Conservation (phyloP, 306 rosid species). For the Mimosa pudica region DNA sequence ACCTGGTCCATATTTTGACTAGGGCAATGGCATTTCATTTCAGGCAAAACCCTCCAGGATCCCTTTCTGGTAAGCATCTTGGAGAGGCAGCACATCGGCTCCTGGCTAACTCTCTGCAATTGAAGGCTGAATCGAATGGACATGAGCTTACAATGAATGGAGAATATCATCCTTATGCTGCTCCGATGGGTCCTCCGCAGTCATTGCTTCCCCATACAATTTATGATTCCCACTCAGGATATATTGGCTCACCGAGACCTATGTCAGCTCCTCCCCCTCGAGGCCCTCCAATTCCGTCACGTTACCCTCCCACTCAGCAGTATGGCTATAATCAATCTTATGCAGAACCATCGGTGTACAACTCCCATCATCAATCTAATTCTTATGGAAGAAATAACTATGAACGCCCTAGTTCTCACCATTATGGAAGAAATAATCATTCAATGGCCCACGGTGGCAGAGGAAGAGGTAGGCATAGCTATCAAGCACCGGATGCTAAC, state of each 20-base stretch:
- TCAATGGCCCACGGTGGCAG: conserved; percentile 35
- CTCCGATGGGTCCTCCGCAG: conserved; percentile 36
- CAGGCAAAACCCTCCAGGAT: conserved; percentile 71
- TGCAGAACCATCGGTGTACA: conserved; percentile 7
- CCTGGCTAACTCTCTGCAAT: conserved; percentile 59
- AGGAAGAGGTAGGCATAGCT: conserved; percentile 38
- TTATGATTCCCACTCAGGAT: conserved; percentile 43
- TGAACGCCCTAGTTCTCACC: conserved; percentile 44
- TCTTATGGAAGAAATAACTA: conserved; percentile 53
- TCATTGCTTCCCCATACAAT: conserved; percentile 36
- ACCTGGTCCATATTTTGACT: conserved; percentile 8
- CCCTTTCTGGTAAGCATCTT: conserved; percentile 62
- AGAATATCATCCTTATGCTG: conserved; percentile 36
- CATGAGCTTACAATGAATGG: conserved; percentile 38
- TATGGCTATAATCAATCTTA: conserved; percentile 46
- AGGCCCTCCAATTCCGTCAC: conserved; percentile 30
- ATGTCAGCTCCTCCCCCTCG: conserved; percentile 42
- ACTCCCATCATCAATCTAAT: conserved; percentile 41
- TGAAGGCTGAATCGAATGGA: conserved; percentile 46
- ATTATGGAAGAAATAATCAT: conserved; percentile 51
- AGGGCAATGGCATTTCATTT: conserved; percentile 24
- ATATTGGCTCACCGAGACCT: conserved; percentile 37
- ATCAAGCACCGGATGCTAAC: conserved; percentile 48
- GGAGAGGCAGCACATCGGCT: conserved; percentile 78
- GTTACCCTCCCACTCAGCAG: conserved; percentile 36